These are phyloP conservation scores for Mitragyna speciosa DNA, from an alignment of 257 asterid genomes.

Conservation along the genomic window DNA sequence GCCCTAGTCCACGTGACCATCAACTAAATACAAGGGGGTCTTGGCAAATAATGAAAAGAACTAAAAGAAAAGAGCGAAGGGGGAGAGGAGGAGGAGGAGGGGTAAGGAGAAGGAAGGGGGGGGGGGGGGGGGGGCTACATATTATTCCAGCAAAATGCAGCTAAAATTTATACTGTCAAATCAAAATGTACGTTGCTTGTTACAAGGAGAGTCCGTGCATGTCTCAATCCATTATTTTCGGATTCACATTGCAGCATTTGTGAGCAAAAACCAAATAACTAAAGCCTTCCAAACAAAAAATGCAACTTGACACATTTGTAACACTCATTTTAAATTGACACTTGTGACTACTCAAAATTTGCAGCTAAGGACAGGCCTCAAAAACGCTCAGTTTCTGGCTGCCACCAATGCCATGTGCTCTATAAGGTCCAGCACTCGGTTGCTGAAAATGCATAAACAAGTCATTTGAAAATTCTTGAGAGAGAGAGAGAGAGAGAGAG, in stretches of 20 bases:
- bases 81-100: too few species aligned
- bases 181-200: background rate
- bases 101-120: too few species aligned
- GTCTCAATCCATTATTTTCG: slow-evolving; percentile 4
- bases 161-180: background rate
- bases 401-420: slow-evolving; percentile 96
- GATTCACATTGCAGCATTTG: background rate
- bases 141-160: background rate
- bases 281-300: background rate
- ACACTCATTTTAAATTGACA: slow-evolving; percentile 16
- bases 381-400: slow-evolving; percentile 42
- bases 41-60: too few species aligned
- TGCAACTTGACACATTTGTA: background rate
- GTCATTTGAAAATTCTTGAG: background rate
- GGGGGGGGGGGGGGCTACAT: too few species aligned
- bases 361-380: slow-evolving; percentile 17
- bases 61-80: too few species aligned
- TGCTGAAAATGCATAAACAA: slow-evolving; percentile 39
- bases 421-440: slow-evolving; percentile 90
- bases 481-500: background rate
- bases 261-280: background rate
- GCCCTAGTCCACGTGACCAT: too few species aligned
- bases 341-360: slow-evolving; percentile 22
- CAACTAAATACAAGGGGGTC: too few species aligned
- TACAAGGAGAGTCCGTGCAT: background rate